Conservation (phyloP, 805 yeast species). For the Metschnikowia vanudenii region DNA sequence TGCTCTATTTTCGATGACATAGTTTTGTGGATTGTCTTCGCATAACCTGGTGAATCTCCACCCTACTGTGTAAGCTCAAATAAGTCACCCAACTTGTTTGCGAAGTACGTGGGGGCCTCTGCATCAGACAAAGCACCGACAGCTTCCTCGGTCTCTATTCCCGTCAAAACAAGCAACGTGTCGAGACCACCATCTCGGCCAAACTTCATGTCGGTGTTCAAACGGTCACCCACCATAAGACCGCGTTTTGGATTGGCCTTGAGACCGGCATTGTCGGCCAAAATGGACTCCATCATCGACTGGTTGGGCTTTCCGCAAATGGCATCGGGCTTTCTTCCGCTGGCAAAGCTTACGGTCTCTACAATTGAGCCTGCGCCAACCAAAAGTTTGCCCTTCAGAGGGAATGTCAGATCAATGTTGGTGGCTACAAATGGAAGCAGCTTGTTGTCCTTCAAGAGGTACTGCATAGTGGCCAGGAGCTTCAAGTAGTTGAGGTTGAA, state of each 20-base stretch:
- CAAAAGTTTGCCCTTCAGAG: constrained; percentile 35
- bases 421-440: constrained; percentile 39
- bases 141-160: constrained; percentile 76
- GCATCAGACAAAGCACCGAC: constrained; percentile 42
- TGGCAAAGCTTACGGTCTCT: constrained; percentile 45
- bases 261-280: constrained; percentile 49
- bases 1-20: too few species aligned
- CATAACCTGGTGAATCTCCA: too few species aligned
- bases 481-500: constrained; percentile 37
- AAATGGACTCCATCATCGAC: constrained; percentile 36
- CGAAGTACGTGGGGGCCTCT: constrained; percentile 64
- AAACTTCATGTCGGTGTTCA: constrained; percentile 42
- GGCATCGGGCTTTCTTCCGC: constrained; percentile 87
- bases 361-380: constrained; percentile 46
- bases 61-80: constrained; percentile 45
- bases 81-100: constrained; percentile 73
- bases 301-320: neutral
- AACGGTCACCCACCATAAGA: constrained; percentile 42
- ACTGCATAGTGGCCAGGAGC: constrained; percentile 38
- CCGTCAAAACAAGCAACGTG: constrained; percentile 85
- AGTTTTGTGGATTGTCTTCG: too few species aligned
- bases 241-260: constrained; percentile 57
- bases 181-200: constrained; percentile 46
- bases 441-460: constrained; percentile 32
- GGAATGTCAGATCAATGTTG: constrained; percentile 42